Evolutionary conservation across 176 grass and related monocot genomes (phyloP).

Genomic region (Leersia perrieri): DNA sequence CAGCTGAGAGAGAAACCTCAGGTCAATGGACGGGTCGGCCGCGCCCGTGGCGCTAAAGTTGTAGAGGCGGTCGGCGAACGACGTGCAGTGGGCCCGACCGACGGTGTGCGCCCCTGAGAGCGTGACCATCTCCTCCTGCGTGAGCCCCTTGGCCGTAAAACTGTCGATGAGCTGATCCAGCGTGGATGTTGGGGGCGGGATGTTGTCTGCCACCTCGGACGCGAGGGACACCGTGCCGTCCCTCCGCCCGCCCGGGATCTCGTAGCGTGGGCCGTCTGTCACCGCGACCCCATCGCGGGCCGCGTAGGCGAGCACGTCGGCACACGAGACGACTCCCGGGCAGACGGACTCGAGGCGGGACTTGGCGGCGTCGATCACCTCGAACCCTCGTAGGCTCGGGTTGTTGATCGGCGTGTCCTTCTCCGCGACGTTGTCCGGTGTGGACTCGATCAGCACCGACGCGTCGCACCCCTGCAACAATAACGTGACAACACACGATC

Average conservation of each 20-base stretch:
- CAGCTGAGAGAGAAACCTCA: not conserved
- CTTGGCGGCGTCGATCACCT: constrained; percentile 40
- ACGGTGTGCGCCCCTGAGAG: not conserved
- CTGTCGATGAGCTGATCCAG: not conserved
- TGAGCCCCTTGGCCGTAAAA: not conserved
- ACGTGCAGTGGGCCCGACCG: not conserved
- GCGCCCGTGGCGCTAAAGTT: not conserved
- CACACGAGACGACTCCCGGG: not conserved
- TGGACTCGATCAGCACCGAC: not conserved
- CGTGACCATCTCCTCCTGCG: not conserved
- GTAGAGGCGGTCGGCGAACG: not conserved
- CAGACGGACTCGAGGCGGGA: not conserved
- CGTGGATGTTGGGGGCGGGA: not conserved
- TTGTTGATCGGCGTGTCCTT: constrained; percentile 30
- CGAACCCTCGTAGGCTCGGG: constrained; percentile 38
- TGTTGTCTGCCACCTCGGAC: not conserved
- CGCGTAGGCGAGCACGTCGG: not conserved
- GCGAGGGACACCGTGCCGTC: not conserved
- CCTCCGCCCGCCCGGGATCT: not conserved
- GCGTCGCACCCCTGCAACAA: not conserved
- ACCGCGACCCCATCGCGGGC: not conserved
- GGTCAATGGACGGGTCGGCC: not conserved
- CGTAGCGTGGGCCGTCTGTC: not conserved
- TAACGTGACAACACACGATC: no score
- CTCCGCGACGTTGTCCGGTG: constrained; percentile 26